Evolutionary conservation across 306 rosid genomes (phyloP).

Genomic region (Dalbergia cochinchinensis): DNA sequence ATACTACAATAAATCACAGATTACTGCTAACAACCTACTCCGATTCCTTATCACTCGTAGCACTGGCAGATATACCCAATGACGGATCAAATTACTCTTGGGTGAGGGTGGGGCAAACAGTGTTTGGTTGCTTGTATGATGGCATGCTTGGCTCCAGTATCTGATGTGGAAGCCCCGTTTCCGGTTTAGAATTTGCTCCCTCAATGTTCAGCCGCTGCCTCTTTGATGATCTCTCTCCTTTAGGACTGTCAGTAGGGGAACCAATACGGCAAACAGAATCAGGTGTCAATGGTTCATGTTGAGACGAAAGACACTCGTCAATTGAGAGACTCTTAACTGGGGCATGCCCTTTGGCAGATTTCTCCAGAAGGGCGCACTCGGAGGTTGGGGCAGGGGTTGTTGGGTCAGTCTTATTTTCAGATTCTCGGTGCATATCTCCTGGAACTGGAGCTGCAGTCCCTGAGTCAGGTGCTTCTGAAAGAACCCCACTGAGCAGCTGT

Average conservation of each 20-base stretch:
- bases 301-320: constrained; percentile 77
- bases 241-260: constrained; percentile 60
- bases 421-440: constrained; percentile 54
- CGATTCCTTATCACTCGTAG: constrained; percentile 37
- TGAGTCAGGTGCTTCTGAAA: constrained; percentile 61
- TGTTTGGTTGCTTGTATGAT: constrained; percentile 58
- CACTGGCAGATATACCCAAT: constrained; percentile 46
- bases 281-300: constrained; percentile 74
- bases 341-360: constrained; percentile 59
- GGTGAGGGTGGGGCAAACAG: constrained; percentile 39
- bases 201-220: constrained; percentile 57
- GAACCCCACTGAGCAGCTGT: constrained; percentile 72
- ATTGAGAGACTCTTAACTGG: constrained; percentile 69
- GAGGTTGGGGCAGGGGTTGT: constrained; percentile 83
- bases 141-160: constrained; percentile 75
- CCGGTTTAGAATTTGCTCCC: constrained; percentile 60
- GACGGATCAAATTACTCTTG: constrained; percentile 63
- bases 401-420: constrained; percentile 68
- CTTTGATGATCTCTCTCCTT: constrained; percentile 56
- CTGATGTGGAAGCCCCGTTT: constrained; percentile 64
- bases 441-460: constrained; percentile 47
- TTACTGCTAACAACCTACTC: constrained; percentile 48
- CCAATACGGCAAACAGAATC: constrained; percentile 71
- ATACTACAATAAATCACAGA: constrained; percentile 42
- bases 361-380: constrained; percentile 67